These are phyloP conservation scores for Monosporascus sp. DNA, from an alignment of 2,329 filamentous ascomycete genomes.

Conservation along the genomic window DNA sequence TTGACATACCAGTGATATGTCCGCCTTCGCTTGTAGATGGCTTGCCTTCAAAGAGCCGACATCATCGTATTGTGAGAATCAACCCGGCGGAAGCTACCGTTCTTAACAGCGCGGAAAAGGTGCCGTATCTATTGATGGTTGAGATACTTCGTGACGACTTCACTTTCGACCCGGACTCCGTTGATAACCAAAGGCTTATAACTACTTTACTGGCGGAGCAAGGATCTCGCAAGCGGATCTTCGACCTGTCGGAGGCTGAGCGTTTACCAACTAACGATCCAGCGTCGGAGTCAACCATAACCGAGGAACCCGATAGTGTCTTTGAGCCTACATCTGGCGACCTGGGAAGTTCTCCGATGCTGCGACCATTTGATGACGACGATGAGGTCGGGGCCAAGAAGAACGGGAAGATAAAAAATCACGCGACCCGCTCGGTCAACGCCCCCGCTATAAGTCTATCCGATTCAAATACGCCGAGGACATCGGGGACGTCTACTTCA, in stretches of 20 bases:
- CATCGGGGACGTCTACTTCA: conserved; percentile 62
- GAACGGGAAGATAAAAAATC: conserved; percentile 16
- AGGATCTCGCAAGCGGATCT: conserved; percentile 54
- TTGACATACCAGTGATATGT: conserved; percentile 78
- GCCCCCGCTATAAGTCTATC: conserved; percentile 29
- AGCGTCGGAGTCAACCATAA: conserved; percentile 32
- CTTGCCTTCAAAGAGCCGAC: conserved; percentile 66
- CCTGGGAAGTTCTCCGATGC: conserved; percentile 65
- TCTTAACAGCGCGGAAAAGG: conserved; percentile 79
- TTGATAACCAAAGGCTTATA: conserved; percentile 65
- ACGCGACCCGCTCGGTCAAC: conserved; percentile 19
- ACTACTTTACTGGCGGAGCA: conserved; percentile 52
- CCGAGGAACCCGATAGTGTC: conserved; percentile 58
- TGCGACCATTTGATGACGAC: conserved; percentile 51
- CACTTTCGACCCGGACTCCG: conserved; percentile 69
- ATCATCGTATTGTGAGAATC: conserved; percentile 76
- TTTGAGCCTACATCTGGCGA: conserved; percentile 80
- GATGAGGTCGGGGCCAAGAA: conserved; percentile 37
- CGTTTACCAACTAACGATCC: conserved; percentile 38
- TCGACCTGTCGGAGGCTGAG: conserved; percentile 65
- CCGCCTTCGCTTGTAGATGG: conserved; percentile 69
- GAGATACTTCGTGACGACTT: conserved; percentile 79
- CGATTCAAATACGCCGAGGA: conserved; percentile 60
- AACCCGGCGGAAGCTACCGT: conserved; percentile 82
- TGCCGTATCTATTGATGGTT: conserved; percentile 80